phyloP scores from a whole-genome alignment of 805 yeast genomes.

The Pichia scutulata region DNA sequence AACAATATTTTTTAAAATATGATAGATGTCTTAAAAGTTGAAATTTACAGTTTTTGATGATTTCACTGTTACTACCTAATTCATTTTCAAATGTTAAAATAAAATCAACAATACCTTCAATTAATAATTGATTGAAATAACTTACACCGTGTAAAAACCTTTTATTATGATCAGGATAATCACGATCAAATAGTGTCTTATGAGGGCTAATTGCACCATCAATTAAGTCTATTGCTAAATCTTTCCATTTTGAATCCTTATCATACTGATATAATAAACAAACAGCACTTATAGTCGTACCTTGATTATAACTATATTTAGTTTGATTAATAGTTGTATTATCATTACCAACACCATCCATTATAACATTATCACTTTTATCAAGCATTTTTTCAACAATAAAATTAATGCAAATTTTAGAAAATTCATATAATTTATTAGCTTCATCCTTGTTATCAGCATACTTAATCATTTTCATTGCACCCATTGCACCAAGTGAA shows the following conservation, averaged over 20 bases:
- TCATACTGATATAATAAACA: conserved; percentile 44
- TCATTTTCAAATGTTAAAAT: conserved; percentile 32
- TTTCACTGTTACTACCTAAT: conserved; percentile 30
- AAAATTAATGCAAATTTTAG: conserved; percentile 54
- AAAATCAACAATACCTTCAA: conserved; percentile 65
- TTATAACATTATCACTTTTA: conserved; percentile 44
- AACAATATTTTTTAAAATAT: conserved; percentile 49
- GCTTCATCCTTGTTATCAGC: conserved; percentile 35
- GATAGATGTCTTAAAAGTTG: conserved; percentile 49
- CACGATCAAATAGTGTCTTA: conserved; percentile 55
- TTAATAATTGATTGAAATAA: conserved; percentile 53
- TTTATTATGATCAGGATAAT: conserved; percentile 40
- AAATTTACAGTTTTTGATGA: conserved; percentile 27
- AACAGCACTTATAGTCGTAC: conserved; percentile 53
- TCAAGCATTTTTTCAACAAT: conserved; percentile 45
- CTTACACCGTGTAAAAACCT: conserved; percentile 61
- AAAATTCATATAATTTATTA: conserved; percentile 44
- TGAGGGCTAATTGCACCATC: conserved; percentile 51
- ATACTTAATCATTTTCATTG: conserved; percentile 51
- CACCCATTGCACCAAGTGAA: conserved; percentile 62
- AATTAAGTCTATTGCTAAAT: conserved; percentile 41
- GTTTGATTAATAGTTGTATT: conserved; percentile 36
- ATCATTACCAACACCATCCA: conserved; percentile 52
- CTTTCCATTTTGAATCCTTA: conserved; percentile 41
- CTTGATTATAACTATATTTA: conserved; percentile 64